Percentiles rank a stretch among this genome's conserved stretches.
phyloP scores from a whole-genome alignment of 2,329 filamentous ascomycete genomes.

The Fusarium mundagurra region DNA sequence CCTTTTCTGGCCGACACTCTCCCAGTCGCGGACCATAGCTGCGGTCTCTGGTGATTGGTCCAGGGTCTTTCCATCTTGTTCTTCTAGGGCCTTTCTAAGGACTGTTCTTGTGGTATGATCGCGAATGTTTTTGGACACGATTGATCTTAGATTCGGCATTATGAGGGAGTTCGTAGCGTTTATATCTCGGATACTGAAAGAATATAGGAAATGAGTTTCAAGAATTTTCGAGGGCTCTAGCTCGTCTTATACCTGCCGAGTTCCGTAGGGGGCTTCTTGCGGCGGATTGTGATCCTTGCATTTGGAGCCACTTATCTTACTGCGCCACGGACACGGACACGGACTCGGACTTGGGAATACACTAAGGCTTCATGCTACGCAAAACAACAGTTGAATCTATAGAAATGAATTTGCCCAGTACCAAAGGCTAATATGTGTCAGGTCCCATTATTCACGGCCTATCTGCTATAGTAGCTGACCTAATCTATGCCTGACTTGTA shows the following conservation, averaged over 20 bases:
- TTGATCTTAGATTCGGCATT: constrained; percentile 1
- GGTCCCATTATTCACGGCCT: too few relatives aligned
- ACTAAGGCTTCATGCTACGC: not conserved
- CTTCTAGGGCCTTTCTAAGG: not conserved
- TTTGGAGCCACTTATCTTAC: not conserved
- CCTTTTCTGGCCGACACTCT: not conserved
- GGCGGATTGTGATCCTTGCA: not conserved
- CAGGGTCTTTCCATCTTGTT: not conserved
- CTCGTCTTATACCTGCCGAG: not conserved
- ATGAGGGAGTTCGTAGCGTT: not conserved
- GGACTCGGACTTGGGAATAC: not conserved
- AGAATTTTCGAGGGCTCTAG: too few relatives aligned
- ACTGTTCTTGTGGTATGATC: constrained; percentile 1
- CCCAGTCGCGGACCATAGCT: constrained; percentile 10
- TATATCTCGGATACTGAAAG: fast-evolving
- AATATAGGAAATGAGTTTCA: not conserved
- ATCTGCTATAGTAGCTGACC: not conserved
- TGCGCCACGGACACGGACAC: not conserved
- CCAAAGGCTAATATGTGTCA: fast-evolving
- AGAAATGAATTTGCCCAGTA: not conserved
- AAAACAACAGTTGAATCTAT: too few relatives aligned
- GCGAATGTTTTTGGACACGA: constrained; percentile 1
- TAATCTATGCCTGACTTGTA: too few relatives aligned
- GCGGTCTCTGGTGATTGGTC: not conserved
- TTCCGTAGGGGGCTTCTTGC: not conserved